Percentiles rank a stretch among this genome's conserved stretches.
phyloP scores from a whole-genome alignment of 2,329 filamentous ascomycete species.

The Penicillium fuscoglaucum region DNA sequence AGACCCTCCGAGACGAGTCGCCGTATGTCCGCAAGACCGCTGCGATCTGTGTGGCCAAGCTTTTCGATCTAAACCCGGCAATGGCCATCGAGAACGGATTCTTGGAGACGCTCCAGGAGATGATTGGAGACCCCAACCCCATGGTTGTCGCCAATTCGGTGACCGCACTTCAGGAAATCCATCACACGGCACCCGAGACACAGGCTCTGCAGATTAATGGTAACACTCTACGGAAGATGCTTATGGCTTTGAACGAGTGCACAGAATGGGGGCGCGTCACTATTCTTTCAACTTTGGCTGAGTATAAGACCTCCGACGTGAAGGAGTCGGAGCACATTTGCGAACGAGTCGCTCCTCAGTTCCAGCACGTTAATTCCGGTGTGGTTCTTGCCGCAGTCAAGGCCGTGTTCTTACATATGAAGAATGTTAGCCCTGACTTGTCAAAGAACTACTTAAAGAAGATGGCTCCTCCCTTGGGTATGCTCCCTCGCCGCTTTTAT shows the following conservation, averaged over 20 bases:
- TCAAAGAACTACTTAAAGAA: slow-evolving; percentile 90
- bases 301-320: slow-evolving; percentile 81
- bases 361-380: slow-evolving; percentile 96
- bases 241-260: slow-evolving; percentile 96
- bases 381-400: slow-evolving; percentile 98
- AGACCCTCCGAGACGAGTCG: slow-evolving; percentile 94
- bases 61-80: slow-evolving; percentile 88
- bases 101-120: slow-evolving; percentile 85
- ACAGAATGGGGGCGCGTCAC: slow-evolving; percentile 98
- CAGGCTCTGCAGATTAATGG: slow-evolving; percentile 80
- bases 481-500: slow-evolving; percentile 25
- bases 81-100: slow-evolving; percentile 98
- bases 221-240: slow-evolving; percentile 84
- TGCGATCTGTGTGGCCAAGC: slow-evolving; percentile 94
- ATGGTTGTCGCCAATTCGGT: slow-evolving; percentile 99
- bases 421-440: slow-evolving; percentile 72
- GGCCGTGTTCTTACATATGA: slow-evolving; percentile 96
- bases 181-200: slow-evolving; percentile 86
- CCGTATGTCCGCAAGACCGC: slow-evolving; percentile 98
- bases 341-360: slow-evolving; percentile 92
- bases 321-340: slow-evolving; percentile 99
- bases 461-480: slow-evolving; percentile 94
- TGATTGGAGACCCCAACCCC: slow-evolving; percentile 96
- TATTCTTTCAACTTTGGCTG: slow-evolving; percentile 82
- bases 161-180: slow-evolving; percentile 87